Conservation (phyloP, 2,329 filamentous ascomycete genomes). For the Trichoderma koningiopsis region DNA sequence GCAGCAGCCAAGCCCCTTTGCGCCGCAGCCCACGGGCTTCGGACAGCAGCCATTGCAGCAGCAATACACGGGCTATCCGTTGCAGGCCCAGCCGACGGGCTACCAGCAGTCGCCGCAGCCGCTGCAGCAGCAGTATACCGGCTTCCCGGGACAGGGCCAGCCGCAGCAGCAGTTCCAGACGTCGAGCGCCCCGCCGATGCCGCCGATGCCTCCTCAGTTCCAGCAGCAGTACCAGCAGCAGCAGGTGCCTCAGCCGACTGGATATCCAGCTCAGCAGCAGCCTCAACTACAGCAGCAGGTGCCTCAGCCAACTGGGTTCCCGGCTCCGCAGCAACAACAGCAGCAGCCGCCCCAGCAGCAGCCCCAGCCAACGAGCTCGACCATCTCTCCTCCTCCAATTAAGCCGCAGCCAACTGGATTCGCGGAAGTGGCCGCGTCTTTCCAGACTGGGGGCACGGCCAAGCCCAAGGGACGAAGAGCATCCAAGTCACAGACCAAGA, state of each 20-base stretch:
- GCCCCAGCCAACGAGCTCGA: conserved; percentile 52
- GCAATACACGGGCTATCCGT: conserved; percentile 63
- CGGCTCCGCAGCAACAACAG: conserved; percentile 47
- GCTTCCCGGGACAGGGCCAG: conserved; percentile 55
- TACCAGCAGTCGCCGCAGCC: conserved; percentile 60
- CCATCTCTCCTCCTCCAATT: conserved; percentile 59
- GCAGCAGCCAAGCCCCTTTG: conserved; percentile 58
- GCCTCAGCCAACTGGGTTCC: conserved; percentile 28
- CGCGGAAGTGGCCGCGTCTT: conserved; percentile 67
- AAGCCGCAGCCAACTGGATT: conserved; percentile 69
- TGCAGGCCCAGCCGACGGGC: conserved; percentile 50
- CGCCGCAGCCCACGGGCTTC: conserved; percentile 63
- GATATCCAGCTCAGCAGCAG: conserved; percentile 44
- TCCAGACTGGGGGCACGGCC: conserved; percentile 54
- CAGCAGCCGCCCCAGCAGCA: conserved; percentile 34
- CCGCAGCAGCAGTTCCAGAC: conserved; percentile 67
- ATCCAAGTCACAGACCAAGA: conserved; percentile 66
- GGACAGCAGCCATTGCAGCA: conserved; percentile 57
- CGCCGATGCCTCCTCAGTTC: conserved; percentile 61
- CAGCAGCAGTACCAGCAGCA: conserved; percentile 62
- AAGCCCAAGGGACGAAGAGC: conserved; percentile 50
- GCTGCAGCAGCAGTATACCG: conserved; percentile 69
- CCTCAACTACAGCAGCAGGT: conserved; percentile 44
- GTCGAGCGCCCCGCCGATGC: conserved; percentile 58
- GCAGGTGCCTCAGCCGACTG: conserved; percentile 34